These are phyloP conservation scores for Fomitopsis schrenkii DNA, from an alignment of 1,284 basidiomycete genomes.

Conservation along the genomic window DNA sequence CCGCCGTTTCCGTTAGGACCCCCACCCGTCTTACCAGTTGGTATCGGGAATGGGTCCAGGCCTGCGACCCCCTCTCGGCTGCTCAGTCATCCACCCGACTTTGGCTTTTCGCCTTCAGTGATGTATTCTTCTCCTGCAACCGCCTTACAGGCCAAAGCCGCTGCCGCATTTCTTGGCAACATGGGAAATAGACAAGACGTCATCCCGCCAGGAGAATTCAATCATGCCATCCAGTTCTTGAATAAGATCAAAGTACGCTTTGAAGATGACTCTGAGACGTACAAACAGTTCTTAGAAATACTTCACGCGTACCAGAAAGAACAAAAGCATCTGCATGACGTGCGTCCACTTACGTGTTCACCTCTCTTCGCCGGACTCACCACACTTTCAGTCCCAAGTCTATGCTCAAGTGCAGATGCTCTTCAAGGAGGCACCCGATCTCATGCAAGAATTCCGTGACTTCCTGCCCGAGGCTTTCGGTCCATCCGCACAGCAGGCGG, in stretches of 20 bases:
- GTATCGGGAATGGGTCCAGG: conserved; percentile 24
- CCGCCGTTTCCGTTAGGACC: conserved; percentile 22
- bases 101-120: not conserved
- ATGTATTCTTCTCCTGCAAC: conserved; percentile 19
- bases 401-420: conserved; percentile 90
- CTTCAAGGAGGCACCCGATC: conserved; percentile 91
- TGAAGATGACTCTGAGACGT: conserved; percentile 89
- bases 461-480: conserved; percentile 80
- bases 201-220: conserved; percentile 75
- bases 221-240: conserved; percentile 96
- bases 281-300: conserved; percentile 98
- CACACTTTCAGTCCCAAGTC: conserved; percentile 64
- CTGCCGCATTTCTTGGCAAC: conserved; percentile 57
- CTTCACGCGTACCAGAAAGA: conserved; percentile 98
- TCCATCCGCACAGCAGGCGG: conserved; percentile 31
- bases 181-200: conserved; percentile 33
- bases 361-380: not conserved
- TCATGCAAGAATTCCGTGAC: conserved; percentile 94
- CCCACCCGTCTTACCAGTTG: conserved; percentile 27
- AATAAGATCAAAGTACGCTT: conserved; percentile 99
- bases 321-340: conserved; percentile 84
- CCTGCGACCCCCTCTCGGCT: conserved; percentile 22
- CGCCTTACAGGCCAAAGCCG: conserved; percentile 38
- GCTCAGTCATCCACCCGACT: conserved; percentile 11
- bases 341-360: conserved; percentile 37